Conservation (phyloP, 805 yeast species). For the Pichia gijzeniarum region DNA sequence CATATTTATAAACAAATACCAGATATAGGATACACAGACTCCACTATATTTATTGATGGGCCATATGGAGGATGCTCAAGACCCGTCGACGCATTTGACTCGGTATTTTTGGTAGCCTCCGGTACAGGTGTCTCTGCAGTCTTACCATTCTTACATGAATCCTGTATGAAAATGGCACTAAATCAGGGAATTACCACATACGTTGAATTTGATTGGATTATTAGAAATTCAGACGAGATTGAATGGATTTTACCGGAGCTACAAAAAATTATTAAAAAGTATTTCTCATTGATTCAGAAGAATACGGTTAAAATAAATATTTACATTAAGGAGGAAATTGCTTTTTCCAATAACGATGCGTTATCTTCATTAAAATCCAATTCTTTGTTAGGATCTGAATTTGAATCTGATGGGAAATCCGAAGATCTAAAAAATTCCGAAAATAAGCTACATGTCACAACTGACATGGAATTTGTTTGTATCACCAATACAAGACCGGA, state of each 20-base stretch:
- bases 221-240: slow-evolving; percentile 29
- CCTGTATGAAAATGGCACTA: slow-evolving; percentile 21
- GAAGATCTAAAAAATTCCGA: background rate
- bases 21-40: slow-evolving; percentile 20
- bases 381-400: background rate
- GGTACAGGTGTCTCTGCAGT: slow-evolving; percentile 51
- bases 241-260: slow-evolving; percentile 38
- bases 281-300: slow-evolving; percentile 20
- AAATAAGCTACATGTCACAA: too few relatives aligned
- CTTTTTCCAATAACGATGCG: background rate
- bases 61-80: slow-evolving; percentile 52
- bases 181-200: slow-evolving; percentile 19
- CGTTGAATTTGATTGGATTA: slow-evolving; percentile 42
- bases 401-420: background rate
- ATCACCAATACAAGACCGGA: slow-evolving; percentile 15
- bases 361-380: background rate
- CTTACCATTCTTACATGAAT: slow-evolving; percentile 34
- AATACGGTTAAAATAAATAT: slow-evolving; percentile 16
- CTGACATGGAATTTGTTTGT: background rate
- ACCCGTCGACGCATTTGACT: slow-evolving; percentile 39
- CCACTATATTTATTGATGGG: slow-evolving; percentile 43
- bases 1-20: slow-evolving; percentile 27
- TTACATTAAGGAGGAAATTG: slow-evolving; percentile 9
- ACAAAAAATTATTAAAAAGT: slow-evolving; percentile 26
- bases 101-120: slow-evolving; percentile 35